Evolutionary conservation across 192 early-diverging fungal species (phyloP).

Genomic region (Coemansia biformis): DNA sequence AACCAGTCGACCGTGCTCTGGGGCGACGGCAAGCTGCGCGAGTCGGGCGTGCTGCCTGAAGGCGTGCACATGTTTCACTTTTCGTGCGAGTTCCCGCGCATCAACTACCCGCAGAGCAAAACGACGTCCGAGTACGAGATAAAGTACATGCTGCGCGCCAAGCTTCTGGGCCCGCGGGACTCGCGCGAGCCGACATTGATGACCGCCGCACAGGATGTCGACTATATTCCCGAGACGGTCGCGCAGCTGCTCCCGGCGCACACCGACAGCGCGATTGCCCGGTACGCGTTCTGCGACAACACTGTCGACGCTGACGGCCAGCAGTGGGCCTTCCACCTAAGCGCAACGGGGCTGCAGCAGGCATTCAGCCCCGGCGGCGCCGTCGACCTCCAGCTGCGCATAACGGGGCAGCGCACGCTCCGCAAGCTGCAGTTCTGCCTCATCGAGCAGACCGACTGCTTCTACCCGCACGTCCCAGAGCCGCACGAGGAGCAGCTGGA

Average conservation of each 20-base stretch:
- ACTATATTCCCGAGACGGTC: constrained; percentile 37
- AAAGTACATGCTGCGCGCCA: constrained; percentile 32
- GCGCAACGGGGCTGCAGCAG: constrained; percentile 28
- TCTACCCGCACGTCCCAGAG: constrained; percentile 37
- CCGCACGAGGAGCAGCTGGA: constrained; percentile 46
- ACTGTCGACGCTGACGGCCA: constrained; percentile 10
- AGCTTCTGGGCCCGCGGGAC: constrained; percentile 11
- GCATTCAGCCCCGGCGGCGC: constrained; percentile 37
- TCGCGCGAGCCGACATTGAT: constrained; percentile 5
- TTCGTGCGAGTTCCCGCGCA: constrained; percentile 45
- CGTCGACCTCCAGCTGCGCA: constrained; percentile 31
- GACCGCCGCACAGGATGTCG: constrained; percentile 22
- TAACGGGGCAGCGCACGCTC: constrained; percentile 20
- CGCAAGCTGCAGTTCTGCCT: constrained; percentile 26
- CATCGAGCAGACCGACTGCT: constrained; percentile 44
- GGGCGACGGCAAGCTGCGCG: constrained; percentile 31
- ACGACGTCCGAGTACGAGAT: constrained; percentile 33
- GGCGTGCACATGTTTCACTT: constrained; percentile 50
- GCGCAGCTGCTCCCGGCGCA: constrained; percentile 9
- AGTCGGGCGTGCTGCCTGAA: constrained; percentile 4
- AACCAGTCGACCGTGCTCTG: constrained; percentile 37
- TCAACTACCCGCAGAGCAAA: constrained; percentile 42
- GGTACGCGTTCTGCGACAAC: constrained; percentile 38
- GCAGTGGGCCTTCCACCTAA: constrained; percentile 25
- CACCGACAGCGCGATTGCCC: background rate